Base-by-base conservation (phyloP, 106 monocot genomes). In the Acanthochlamys bracteata region DNA sequence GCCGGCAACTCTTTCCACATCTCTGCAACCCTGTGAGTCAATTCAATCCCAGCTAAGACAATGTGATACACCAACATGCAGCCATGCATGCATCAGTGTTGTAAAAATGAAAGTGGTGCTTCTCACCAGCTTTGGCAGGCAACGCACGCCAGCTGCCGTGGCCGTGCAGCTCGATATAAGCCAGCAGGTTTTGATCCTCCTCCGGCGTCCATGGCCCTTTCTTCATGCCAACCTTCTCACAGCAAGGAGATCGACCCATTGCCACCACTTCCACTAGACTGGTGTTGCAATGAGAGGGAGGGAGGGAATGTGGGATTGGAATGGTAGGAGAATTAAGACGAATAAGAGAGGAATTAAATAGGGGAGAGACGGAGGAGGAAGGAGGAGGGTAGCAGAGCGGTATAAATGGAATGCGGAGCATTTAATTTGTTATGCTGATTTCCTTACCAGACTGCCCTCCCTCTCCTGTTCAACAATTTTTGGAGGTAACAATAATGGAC, bases 61-160 rank as follows among this genome's bases (percentile, higher is more conserved):
- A 33, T 33, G 33, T 33, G 33, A 33, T 33, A 33, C 6, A 33
- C 33, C 33, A 33, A 33, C 33, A 33, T 33, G 4, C 1, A 6
- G 33, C 33, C 1, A 49, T 49, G 49, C 49, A 49, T 49, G 49
- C 49, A 49, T 49, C 2, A 33, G 1, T 33, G 6, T 1, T 33
- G 49, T 49, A 49, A 49, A 14, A 3, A 43, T 43, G 43, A 43
- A 49, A 10, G 1, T 24, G 40, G 1, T 19, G n/a, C 14, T 2
- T 20, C 25, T 61, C 25, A 77, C 77, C 77, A 14, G 77, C 77
- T 55, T 71, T 77, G 4, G 71, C 66, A 20, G 77, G 77, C 66
- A 77, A 71, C 39, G 77, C 71, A 0, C 77, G 77, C 77, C 77
- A 77, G 66, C 77, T 71, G n/a, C 77, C 77, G 20, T 77, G 77